Conservation (phyloP, 2,329 filamentous ascomycete species). For the Graphilbum fragrans region DNA sequence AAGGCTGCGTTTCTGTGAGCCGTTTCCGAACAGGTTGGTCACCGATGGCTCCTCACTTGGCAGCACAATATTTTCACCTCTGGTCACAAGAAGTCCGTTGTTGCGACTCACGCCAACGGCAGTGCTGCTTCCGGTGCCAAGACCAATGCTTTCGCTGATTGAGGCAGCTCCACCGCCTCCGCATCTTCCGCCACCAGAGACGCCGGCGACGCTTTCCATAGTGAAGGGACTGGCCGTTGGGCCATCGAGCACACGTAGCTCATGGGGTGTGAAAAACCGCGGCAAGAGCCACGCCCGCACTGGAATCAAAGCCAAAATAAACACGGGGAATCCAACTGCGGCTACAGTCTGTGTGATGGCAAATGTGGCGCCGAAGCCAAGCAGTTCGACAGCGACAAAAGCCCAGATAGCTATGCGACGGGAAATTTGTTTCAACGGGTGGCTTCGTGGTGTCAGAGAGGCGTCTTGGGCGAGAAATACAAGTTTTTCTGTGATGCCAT, state of each 20-base stretch:
- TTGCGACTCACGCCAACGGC: too few species aligned
- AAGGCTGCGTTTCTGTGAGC: constrained; percentile 1
- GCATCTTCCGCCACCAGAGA: constrained; percentile 9
- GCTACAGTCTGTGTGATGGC: constrained; percentile 73
- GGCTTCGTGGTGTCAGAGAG: constrained; percentile 41
- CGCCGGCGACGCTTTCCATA: constrained; percentile 53
- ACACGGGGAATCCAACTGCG: constrained; percentile 67
- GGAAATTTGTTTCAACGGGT: constrained; percentile 49
- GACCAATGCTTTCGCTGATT: background rate
- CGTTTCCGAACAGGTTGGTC: too few species aligned
- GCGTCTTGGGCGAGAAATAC: constrained; percentile 56
- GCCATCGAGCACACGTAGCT: constrained; percentile 54
- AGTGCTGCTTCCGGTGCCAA: background rate
- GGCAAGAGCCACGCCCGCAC: constrained; percentile 53
- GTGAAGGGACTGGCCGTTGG: constrained; percentile 64
- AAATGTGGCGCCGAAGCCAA: constrained; percentile 66
- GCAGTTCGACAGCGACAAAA: constrained; percentile 56
- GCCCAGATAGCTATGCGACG: constrained; percentile 56
- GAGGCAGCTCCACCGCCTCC: background rate
- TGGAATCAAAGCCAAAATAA: constrained; percentile 59
- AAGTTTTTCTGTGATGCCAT: constrained; percentile 66
- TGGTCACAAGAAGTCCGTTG: background rate
- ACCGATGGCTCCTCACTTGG: too few species aligned
- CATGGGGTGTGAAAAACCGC: constrained; percentile 43
- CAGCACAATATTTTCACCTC: background rate